Conservation (phyloP, 345 rosid species). For the Arabis alpina region DNA sequence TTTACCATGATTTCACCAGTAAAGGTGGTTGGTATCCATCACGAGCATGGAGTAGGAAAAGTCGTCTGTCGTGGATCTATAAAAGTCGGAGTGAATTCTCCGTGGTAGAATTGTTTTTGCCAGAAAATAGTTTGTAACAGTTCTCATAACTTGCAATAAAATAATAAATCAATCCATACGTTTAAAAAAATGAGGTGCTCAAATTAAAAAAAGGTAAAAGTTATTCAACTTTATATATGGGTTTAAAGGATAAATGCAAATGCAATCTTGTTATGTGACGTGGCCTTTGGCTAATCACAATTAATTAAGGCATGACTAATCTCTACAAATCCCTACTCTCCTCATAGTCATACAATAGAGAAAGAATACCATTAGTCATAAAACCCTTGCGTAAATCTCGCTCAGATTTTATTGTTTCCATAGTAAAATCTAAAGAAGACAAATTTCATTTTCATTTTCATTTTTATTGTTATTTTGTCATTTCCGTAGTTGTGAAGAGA, state of each 20-base stretch:
- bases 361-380: constrained; percentile 43
- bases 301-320: constrained; percentile 21
- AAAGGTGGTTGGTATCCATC: too few species aligned
- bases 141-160: too few species aligned
- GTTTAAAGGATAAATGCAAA: constrained; percentile 24
- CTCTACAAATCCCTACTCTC: constrained; percentile 41
- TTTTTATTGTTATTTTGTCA: neutral
- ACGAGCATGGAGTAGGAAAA: too few species aligned
- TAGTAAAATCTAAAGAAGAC: constrained; percentile 16
- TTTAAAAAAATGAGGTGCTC: too few species aligned
- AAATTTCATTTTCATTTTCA: neutral
- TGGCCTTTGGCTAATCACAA: constrained; percentile 22
- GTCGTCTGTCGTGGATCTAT: too few species aligned
- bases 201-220: too few species aligned
- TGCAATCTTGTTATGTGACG: constrained; percentile 12
- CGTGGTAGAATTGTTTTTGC: too few species aligned
- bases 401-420: constrained; percentile 36
- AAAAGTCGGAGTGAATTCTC: too few species aligned
- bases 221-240: neutral
- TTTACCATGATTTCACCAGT: too few species aligned
- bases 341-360: constrained; percentile 36
- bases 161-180: too few species aligned
- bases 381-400: constrained; percentile 31
- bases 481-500: neutral
- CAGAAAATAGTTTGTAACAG: too few species aligned